Conservation (phyloP, 371 early-diverging fungal species). For the Mucor piriformis region DNA sequence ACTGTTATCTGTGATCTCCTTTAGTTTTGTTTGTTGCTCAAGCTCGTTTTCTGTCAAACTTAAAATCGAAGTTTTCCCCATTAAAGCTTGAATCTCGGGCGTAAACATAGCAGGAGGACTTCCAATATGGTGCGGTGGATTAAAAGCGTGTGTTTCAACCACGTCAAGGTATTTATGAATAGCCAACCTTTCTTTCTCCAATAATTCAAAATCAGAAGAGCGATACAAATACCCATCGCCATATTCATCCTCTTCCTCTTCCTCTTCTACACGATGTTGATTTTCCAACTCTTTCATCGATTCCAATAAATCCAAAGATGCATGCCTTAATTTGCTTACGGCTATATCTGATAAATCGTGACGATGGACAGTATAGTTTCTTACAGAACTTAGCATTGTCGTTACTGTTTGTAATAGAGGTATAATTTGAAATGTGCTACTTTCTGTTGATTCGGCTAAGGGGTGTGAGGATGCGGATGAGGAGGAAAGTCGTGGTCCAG, state of each 20-base stretch:
- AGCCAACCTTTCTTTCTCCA: conserved; percentile 37
- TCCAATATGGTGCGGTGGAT: conserved; percentile 51
- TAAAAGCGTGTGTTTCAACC: conserved; percentile 42
- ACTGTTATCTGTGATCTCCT: neutral
- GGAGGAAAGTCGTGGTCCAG: conserved; percentile 20
- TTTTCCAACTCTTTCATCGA: conserved; percentile 43
- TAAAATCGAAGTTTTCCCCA: conserved; percentile 29
- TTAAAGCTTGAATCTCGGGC: conserved; percentile 40
- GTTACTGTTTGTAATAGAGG: conserved; percentile 44
- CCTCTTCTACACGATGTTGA: conserved; percentile 33
- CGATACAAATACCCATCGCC: conserved; percentile 31
- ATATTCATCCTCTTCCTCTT: conserved; percentile 18
- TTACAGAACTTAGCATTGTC: conserved; percentile 43
- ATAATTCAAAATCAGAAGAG: conserved; percentile 34
- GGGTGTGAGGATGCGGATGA: conserved; percentile 16
- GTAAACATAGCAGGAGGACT: conserved; percentile 41
- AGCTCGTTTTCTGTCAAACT: conserved; percentile 18
- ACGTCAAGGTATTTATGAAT: conserved; percentile 36
- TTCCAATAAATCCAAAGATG: conserved; percentile 36
- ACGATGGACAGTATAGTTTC: conserved; percentile 46
- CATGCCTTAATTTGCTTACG: conserved; percentile 34
- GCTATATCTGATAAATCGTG: conserved; percentile 42
- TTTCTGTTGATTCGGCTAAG: neutral
- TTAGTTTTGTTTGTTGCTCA: neutral
- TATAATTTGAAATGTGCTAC: conserved; percentile 32